These are phyloP conservation scores for Gracilariopsis chorda DNA, from an alignment of 23 red algal species.

Conservation along the genomic window DNA sequence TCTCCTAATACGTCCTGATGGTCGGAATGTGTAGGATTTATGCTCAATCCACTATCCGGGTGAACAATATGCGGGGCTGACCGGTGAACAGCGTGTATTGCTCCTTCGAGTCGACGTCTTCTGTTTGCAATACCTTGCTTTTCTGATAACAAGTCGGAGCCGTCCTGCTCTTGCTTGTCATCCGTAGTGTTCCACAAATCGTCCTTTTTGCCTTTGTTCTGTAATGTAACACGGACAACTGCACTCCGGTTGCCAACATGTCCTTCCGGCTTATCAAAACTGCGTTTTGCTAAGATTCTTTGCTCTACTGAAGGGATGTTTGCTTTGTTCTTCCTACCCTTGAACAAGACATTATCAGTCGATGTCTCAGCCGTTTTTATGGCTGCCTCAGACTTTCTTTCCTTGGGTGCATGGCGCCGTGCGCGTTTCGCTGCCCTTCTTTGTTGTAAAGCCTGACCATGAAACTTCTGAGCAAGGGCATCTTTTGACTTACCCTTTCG, in stretches of 20 bases:
- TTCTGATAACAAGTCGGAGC: background rate
- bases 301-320: background rate
- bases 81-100: background rate
- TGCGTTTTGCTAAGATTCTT: constrained; percentile 27
- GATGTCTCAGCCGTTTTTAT: background rate
- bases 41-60: constrained; percentile 34
- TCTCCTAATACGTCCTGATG: constrained; percentile 57
- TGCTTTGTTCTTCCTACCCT: constrained; percentile 27
- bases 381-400: constrained; percentile 33
- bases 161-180: background rate
- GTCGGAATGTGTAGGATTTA: constrained; percentile 42
- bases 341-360: background rate
- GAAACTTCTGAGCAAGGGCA: constrained; percentile 25
- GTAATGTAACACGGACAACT: background rate
- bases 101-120: constrained; percentile 10
- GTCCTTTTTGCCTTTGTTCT: background rate
- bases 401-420: constrained; percentile 26
- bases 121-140: background rate
- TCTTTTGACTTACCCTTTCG: constrained; percentile 29
- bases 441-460: constrained; percentile 16
- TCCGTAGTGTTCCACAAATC: constrained; percentile 22
- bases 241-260: constrained; percentile 58
- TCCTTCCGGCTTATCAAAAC: constrained; percentile 44
- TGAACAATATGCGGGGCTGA: background rate
- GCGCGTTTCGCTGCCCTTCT: constrained; percentile 48